Evolutionary conservation across 2,329 filamentous ascomycete species (phyloP), one percentile per base, ranked within the genome.

Genomic region (Thelonectria discophora): DNA sequence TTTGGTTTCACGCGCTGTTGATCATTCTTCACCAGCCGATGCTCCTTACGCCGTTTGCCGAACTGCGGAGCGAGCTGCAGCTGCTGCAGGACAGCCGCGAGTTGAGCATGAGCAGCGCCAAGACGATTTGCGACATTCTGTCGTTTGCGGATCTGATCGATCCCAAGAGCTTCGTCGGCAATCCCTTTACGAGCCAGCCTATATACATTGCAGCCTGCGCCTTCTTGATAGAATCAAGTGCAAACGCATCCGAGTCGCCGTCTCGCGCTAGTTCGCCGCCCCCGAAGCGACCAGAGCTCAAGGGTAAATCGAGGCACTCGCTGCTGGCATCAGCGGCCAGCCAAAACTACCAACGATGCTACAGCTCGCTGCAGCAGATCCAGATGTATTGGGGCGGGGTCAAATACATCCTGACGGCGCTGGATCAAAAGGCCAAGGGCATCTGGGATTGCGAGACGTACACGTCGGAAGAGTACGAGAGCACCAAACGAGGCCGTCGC

Each of bases 121-220:
- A 96, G 79, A 96, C 93, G 0, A 95, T 97, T 62, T 92, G 92
- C 34, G 93, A 97, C 69, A 97, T 97, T 15, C 78, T 96, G 9
- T 90, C 91, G 1, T 96, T 96, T 75, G 91, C 92, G 0, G 92
- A 96, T 72, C 79, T 96, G 10, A 92, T 95, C 53, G 92, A 96
- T 74, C 88, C 91, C 0, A 93, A 92, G 74, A 94, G 92, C 68
- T 92, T 94, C 58, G 89, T 94, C 34, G 92, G 92, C 1, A 97
- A 95, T 62, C 93, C 93, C 0, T 97, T 97, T 67, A 95, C 92
- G 0, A 93, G 90, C 49, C 93, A 97, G 75, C 93, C 93, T 0
- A 96, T 96, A 72, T 97, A 96, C 69, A 94, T 97, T 62, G 93
- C 93, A 1, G 93, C 92, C 1, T 96, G 92, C 72, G 93, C 93